phyloP scores from a whole-genome alignment of 495 filamentous ascomycete genomes.

The Friedmanniomyces endolithicus region DNA sequence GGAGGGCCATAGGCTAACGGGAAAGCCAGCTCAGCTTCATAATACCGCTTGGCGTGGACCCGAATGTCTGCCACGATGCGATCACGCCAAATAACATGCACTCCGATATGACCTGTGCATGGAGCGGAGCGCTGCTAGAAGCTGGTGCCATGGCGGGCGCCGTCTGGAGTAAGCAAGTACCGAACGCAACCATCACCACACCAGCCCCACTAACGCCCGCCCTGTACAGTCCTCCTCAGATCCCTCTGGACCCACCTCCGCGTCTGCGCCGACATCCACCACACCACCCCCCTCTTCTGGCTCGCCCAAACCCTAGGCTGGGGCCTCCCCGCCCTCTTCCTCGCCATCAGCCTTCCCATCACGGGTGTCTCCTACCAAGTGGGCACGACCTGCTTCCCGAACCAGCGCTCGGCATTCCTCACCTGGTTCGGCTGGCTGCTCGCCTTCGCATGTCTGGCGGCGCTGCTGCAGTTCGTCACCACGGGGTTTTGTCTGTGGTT shows the following conservation, averaged over 20 bases:
- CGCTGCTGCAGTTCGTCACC: slow-evolving; percentile 24
- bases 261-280: slow-evolving; percentile 27
- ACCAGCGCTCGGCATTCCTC: slow-evolving; percentile 20
- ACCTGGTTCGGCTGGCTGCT: slow-evolving; percentile 29
- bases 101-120: slow-evolving; percentile 24
- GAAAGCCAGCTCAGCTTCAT: slow-evolving; percentile 1
- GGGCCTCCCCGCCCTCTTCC: slow-evolving; percentile 22
- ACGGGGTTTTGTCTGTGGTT: slow-evolving; percentile 26
- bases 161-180: slow-evolving; percentile 22
- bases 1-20: background rate
- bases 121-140: slow-evolving; percentile 24
- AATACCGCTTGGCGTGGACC: slow-evolving; percentile 13
- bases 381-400: slow-evolving; percentile 28
- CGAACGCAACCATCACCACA: background rate
- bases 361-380: slow-evolving; percentile 29
- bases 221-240: slow-evolving; percentile 24
- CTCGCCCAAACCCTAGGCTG: slow-evolving; percentile 21
- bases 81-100: slow-evolving; percentile 30
- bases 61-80: slow-evolving; percentile 25
- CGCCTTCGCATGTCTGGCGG: slow-evolving; percentile 22
- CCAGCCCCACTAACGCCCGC: background rate
- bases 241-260: slow-evolving; percentile 29
- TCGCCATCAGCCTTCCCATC: slow-evolving; percentile 21
- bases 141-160: slow-evolving; percentile 25
- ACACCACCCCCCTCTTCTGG: slow-evolving; percentile 22